Conservation (phyloP, 192 early-diverging fungal genomes). For the Geranomyces michiganensis region DNA sequence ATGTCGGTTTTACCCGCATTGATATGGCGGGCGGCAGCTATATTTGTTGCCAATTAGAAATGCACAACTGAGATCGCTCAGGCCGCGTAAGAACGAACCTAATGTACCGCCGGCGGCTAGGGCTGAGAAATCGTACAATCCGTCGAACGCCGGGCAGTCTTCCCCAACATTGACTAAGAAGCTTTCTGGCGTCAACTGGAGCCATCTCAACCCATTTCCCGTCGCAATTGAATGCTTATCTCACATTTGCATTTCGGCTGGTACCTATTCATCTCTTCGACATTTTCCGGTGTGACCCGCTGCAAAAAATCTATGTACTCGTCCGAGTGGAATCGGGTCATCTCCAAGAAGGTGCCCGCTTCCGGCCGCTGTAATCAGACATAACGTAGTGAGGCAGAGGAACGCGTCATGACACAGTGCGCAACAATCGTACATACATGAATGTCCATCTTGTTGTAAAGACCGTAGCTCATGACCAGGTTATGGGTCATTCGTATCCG, state of each 20-base stretch:
- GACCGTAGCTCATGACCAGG: slow-evolving; percentile 87
- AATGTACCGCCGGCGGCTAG: slow-evolving; percentile 91
- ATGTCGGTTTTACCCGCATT: slow-evolving; percentile 83
- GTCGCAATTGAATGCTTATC: slow-evolving; percentile 47
- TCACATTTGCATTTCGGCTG: slow-evolving; percentile 51
- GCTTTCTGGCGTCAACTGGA: neutral
- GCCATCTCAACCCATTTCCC: no score
- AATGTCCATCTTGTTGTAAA: slow-evolving; percentile 86
- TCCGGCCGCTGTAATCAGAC: slow-evolving; percentile 78
- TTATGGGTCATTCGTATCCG: slow-evolving; percentile 93
- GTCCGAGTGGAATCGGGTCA: slow-evolving; percentile 91
- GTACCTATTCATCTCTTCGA: slow-evolving; percentile 50
- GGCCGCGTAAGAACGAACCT: slow-evolving; percentile 30
- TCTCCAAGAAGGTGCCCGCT: slow-evolving; percentile 84
- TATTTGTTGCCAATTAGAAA: neutral
- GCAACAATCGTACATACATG: slow-evolving; percentile 23
- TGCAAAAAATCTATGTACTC: slow-evolving; percentile 97
- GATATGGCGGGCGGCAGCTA: slow-evolving; percentile 84
- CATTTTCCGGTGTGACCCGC: slow-evolving; percentile 59
- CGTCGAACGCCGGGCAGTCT: slow-evolving; percentile 97
- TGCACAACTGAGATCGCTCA: neutral
- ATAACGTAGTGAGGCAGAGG: neutral
- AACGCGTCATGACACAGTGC: neutral
- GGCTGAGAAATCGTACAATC: slow-evolving; percentile 93
- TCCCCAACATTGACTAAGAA: slow-evolving; percentile 86